phyloP scores from a whole-genome alignment of 768 basidiomycete genomes.

The Rhizopogon vinicolor region DNA sequence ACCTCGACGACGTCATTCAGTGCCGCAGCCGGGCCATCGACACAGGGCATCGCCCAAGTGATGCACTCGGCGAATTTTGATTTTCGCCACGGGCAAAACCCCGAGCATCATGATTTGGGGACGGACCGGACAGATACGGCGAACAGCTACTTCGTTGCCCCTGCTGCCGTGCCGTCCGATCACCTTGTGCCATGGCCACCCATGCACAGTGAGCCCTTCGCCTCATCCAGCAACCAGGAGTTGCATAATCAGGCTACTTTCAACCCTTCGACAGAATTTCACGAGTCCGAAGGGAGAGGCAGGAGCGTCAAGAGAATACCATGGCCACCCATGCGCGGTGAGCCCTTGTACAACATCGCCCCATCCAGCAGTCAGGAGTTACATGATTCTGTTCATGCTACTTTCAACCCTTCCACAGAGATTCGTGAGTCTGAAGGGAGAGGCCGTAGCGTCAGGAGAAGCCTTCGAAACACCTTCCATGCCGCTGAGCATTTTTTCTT shows the following conservation, averaged over 20 bases:
- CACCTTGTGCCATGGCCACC: constrained; percentile 38
- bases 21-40: constrained; percentile 11
- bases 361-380: constrained; percentile 34
- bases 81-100: constrained; percentile 9
- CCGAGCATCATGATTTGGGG: constrained; percentile 1
- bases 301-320: constrained; percentile 54
- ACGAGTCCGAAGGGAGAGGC: constrained; percentile 42
- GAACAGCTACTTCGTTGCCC: not conserved
- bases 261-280: constrained; percentile 21
- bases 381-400: constrained; percentile 34
- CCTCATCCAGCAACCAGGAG: constrained; percentile 33
- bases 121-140: not conserved
- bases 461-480: constrained; percentile 60
- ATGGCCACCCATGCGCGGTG: constrained; percentile 20
- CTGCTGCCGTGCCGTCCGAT: constrained; percentile 6
- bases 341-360: constrained; percentile 27
- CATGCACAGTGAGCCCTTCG: constrained; percentile 30
- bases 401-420: constrained; percentile 24
- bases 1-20: constrained; percentile 18
- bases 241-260: constrained; percentile 35
- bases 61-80: constrained; percentile 30
- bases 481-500: constrained; percentile 71
- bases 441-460: constrained; percentile 60
- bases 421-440: constrained; percentile 37
- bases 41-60: constrained; percentile 29